Evolutionary conservation across 306 rosid species (phyloP), one percentile per base, ranked within the genome.

Genomic region (Vigna mungo): DNA sequence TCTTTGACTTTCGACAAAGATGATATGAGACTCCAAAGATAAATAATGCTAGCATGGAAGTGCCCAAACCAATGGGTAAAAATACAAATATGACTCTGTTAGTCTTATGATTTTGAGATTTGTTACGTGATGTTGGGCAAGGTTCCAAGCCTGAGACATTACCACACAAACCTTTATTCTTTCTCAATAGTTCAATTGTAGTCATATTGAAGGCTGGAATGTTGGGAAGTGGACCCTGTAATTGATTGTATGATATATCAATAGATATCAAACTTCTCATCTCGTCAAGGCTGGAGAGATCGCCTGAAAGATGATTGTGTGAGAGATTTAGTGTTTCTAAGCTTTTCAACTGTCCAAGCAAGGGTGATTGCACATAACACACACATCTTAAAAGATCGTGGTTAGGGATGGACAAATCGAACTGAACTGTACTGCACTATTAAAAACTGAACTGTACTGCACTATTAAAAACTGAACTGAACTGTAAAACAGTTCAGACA

Each of bases 261-360:
- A 87, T 43, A 5, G 1, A 49, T 71, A 68, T 72, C 83, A 87
- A 82, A 51, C 75, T 68, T 37, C 67, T 7, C 86, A 87, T 58
- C 3, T 51, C 32, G 4, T 25, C 21, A 36, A 87, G 84, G 9
- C 30, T 11, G 0, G 79, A 60, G 27, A 87, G 86, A 52, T 62
- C 44, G 15, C 86, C 85, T 18, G 37, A 76, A 41, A 87, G 77
- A 17, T 58, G n/a, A 27, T 87, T 87, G 69, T 85, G 83, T 2
- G 91, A 87, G 21, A 87, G 75, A 47, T 87, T 87, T 66, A 87
- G 23, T 20, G 11, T 11, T 25, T 68, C 79, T 30, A 87, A 71
- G 23, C 6, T 43, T n/a, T 9, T 65, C 71, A 85, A 49, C 8
- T 59, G 14, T 14, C 82, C 76, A 9, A 85, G 60, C n/a, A 14